Evolutionary conservation across 371 early-diverging fungal species (phyloP), one percentile per base, ranked within the genome.

Genomic region (Catenaria anguillulae): DNA sequence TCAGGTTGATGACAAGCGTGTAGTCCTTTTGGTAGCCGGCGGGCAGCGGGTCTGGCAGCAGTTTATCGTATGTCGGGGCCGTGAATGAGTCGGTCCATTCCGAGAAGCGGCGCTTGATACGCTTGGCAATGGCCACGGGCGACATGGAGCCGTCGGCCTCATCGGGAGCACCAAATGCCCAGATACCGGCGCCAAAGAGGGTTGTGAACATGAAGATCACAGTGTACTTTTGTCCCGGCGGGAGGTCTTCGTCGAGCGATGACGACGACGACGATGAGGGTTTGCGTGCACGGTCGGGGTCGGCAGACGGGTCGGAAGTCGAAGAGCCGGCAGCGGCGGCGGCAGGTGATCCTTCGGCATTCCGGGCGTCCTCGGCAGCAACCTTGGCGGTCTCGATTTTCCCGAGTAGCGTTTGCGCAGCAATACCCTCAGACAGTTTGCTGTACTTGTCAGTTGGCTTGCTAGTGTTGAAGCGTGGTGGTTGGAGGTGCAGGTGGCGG

Each of bases 1-100:
- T 92, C 70, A 96, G 71, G 66, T 92, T 91, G 62, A 97, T 83
- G 52, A 92, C 89, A 56, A 97, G 80, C 12, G 98, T 97, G 65
- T 87, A 88, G 33, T 86, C 86, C 48, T 84, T 82, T 61, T 83
- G 81, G 73, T 87, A 89, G 56, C 69, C 69, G 45, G 77, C 83
- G 36, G 88, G 86, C 43, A 89, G 76, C 50, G 90, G 85, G 61
- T 92, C 92, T 2, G 93, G 94, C 63, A 96, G 77, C 52, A 92
- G 79, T 69, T 92, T 90, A 52, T 85, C 86, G 73, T 82, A 80
- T 63, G 83, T 81, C 36, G 88, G 88, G 54, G 87, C 81, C 34
- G 45, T 36, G 63, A 26, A 46, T 12, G 12, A 12, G 24, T 21
- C 24, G 48, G 24, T n/a, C 48, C 12, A 12, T 12, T 19, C 24